phyloP scores from a whole-genome alignment of 805 yeast genomes.

The Cyberlindnera japonica region DNA sequence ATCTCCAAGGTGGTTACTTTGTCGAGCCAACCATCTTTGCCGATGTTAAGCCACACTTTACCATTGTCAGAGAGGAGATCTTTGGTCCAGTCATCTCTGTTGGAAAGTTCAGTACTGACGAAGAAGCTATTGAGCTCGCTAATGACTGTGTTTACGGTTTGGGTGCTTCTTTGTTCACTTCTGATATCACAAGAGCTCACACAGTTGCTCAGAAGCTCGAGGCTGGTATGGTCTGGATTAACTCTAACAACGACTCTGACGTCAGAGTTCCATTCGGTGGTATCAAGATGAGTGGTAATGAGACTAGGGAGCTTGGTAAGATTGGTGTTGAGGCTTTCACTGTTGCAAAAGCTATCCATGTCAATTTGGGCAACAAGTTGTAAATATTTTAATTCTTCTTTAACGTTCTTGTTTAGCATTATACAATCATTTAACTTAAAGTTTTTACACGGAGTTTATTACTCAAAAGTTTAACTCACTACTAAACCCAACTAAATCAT shows the following conservation, averaged over 20 bases:
- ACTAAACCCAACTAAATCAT: constrained; percentile 13
- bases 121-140: constrained; percentile 41
- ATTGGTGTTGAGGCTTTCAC: constrained; percentile 62
- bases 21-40: constrained; percentile 47
- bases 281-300: constrained; percentile 62
- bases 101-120: constrained; percentile 40
- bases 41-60: constrained; percentile 39
- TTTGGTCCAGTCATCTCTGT: constrained; percentile 51
- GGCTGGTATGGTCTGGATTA: constrained; percentile 54
- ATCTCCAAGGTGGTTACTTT: constrained; percentile 33
- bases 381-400: constrained; percentile 2
- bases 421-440: neutral
- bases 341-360: constrained; percentile 64
- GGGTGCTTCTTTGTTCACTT: constrained; percentile 44
- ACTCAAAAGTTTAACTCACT: constrained; percentile 13
- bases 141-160: constrained; percentile 44
- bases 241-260: constrained; percentile 55
- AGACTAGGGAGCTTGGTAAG: constrained; percentile 59
- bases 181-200: constrained; percentile 37
- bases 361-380: constrained; percentile 48
- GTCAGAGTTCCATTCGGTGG: constrained; percentile 66
- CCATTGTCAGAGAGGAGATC: constrained; percentile 44
- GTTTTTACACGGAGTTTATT: neutral
- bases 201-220: constrained; percentile 38
- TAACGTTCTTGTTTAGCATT: neutral